Evolutionary conservation across 306 rosid genomes (phyloP).

Genomic region (Quercus alba): DNA sequence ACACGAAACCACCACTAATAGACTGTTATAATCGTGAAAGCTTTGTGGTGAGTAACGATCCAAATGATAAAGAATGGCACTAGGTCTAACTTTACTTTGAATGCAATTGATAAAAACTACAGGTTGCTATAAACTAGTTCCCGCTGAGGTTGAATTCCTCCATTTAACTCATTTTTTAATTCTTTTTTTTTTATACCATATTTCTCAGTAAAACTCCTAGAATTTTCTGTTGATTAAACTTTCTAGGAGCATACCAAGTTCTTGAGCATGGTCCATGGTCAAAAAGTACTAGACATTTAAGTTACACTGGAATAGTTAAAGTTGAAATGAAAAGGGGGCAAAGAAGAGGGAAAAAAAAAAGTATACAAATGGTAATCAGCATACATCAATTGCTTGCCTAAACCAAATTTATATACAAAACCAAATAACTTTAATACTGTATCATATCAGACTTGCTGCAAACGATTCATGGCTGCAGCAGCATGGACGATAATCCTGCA

Average conservation of each 20-base stretch:
- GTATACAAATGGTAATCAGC: not conserved
- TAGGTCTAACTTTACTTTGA: no score
- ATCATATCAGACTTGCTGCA: conserved; percentile 55
- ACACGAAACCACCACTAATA: no score
- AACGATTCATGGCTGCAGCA: conserved; percentile 34
- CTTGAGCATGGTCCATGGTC: not conserved
- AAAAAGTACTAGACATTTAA: not conserved
- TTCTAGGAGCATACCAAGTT: not conserved
- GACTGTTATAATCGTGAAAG: no score
- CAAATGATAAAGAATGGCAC: no score
- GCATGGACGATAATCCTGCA: conserved; percentile 29
- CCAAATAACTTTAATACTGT: not conserved
- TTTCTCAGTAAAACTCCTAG: no score
- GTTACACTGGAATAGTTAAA: not conserved
- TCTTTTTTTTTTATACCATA: no score
- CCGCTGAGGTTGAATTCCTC: no score
- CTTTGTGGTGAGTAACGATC: no score
- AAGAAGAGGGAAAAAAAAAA: not conserved
- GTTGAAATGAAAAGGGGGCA: not conserved
- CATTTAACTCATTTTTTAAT: no score
- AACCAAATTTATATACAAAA: conserved; percentile 16
- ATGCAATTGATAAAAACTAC: no score
- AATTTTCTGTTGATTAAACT: not conserved
- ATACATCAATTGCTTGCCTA: not conserved
- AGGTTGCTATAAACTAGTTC: no score